These are phyloP conservation scores for Suillus ampliporus DNA, from an alignment of 768 basidiomycete species.

Conservation along the genomic window DNA sequence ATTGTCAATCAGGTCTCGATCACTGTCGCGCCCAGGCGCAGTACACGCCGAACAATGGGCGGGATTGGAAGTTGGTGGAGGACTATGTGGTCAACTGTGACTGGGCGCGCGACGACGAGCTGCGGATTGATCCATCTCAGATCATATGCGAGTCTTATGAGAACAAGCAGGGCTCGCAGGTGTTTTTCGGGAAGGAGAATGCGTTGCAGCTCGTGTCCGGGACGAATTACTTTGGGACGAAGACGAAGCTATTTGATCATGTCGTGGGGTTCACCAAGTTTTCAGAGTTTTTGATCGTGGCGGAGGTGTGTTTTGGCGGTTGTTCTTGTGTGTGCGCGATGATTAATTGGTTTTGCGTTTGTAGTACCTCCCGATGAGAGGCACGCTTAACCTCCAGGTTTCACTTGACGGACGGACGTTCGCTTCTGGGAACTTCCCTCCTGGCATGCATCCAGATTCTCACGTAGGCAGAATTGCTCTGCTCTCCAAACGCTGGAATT, in stretches of 20 bases:
- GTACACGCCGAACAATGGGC: constrained; percentile 80
- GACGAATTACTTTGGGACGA: constrained; percentile 68
- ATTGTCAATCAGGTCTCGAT: constrained; percentile 55
- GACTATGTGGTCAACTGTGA: constrained; percentile 89
- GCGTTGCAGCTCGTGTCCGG: constrained; percentile 84
- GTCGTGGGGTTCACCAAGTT: constrained; percentile 98
- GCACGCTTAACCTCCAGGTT: constrained; percentile 83
- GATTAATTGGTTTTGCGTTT: constrained; percentile 10
- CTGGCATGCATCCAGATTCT: constrained; percentile 86
- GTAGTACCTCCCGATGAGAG: constrained; percentile 57
- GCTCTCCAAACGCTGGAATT: background rate
- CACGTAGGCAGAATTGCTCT: constrained; percentile 60
- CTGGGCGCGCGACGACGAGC: constrained; percentile 83
- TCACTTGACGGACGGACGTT: constrained; percentile 91
- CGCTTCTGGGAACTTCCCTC: constrained; percentile 88
- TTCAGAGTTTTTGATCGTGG: constrained; percentile 94
- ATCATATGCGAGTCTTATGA: constrained; percentile 92
- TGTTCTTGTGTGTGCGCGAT: constrained; percentile 17
- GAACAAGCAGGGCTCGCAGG: constrained; percentile 83
- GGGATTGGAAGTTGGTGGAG: constrained; percentile 77
- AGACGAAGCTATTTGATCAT: constrained; percentile 79
- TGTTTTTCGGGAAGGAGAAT: constrained; percentile 52
- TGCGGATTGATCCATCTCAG: constrained; percentile 83
- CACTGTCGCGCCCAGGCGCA: constrained; percentile 78
- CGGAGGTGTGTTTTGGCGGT: constrained; percentile 64